These are phyloP conservation scores for Tremellales sp. DNA, from an alignment of 1,284 basidiomycete genomes.

Conservation along the genomic window DNA sequence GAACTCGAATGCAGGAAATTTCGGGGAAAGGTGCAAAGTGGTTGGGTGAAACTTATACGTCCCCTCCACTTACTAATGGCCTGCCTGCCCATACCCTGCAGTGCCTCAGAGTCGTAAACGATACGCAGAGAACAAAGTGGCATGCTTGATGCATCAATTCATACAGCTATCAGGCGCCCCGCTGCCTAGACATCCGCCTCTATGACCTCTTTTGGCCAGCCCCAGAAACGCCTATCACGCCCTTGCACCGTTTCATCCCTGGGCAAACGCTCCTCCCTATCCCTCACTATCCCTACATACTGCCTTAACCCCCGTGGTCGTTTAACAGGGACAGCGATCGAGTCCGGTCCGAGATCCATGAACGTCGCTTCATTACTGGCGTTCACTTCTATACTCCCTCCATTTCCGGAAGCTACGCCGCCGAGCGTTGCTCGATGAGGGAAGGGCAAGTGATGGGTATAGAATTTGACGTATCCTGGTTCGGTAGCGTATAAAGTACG, in stretches of 20 bases:
- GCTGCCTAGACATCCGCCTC: not conserved
- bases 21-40: not conserved
- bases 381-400: too few relatives aligned
- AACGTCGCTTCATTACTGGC: not conserved
- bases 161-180: not conserved
- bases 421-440: slow-evolving; percentile 32
- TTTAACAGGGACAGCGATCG: slow-evolving; percentile 25
- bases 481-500: slow-evolving; percentile 84
- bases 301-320: slow-evolving; percentile 53
- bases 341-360: too few relatives aligned
- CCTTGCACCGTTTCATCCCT: slow-evolving; percentile 68
- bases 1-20: not conserved
- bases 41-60: not conserved
- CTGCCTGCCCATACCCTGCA: too few relatives aligned
- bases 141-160: too few relatives aligned
- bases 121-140: too few relatives aligned
- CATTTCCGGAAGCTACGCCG: too few relatives aligned
- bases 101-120: too few relatives aligned
- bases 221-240: slow-evolving; percentile 47
- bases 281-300: slow-evolving; percentile 76
- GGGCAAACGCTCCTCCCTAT: slow-evolving; percentile 74
- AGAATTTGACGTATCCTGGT: slow-evolving; percentile 88
- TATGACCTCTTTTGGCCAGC: slow-evolving; percentile 31
- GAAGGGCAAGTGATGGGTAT: slow-evolving; percentile 52
- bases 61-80: not conserved